Evolutionary conservation across 2,329 filamentous ascomycete species (phyloP).

Genomic region (Neofusicoccum laricinum): DNA sequence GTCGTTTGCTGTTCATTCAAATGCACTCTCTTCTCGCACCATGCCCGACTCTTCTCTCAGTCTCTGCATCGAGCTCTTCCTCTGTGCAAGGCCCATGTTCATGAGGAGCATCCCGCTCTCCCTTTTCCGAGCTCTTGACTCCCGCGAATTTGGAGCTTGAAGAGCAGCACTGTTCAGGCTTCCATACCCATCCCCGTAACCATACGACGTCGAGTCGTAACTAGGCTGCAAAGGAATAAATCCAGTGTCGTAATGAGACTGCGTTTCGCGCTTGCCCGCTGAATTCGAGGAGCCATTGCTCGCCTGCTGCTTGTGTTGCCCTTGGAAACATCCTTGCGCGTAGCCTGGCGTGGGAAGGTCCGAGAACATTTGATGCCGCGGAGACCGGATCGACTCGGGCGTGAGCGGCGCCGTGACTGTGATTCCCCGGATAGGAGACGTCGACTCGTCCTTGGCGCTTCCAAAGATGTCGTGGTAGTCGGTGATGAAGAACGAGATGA

Average conservation of each 20-base stretch:
- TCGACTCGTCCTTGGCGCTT: conserved; percentile 58
- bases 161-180: conserved; percentile 33
- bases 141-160: conserved; percentile 20
- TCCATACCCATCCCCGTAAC: conserved; percentile 29
- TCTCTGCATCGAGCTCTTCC: conserved; percentile 36
- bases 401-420: conserved; percentile 41
- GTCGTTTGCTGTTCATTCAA: neutral
- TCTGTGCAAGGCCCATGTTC: conserved; percentile 34
- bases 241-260: conserved; percentile 45
- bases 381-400: conserved; percentile 61
- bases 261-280: conserved; percentile 9
- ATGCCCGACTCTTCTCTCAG: conserved; percentile 29
- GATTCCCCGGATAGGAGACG: conserved; percentile 45
- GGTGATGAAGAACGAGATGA: conserved; percentile 90
- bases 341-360: conserved; percentile 65
- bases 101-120: conserved; percentile 39
- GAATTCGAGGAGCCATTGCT: conserved; percentile 10
- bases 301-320: conserved; percentile 21
- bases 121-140: conserved; percentile 32
- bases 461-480: conserved; percentile 87
- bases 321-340: conserved; percentile 53
- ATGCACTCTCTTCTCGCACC: conserved; percentile 23
- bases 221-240: conserved; percentile 51
- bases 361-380: conserved; percentile 63
- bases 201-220: conserved; percentile 39